Evolutionary conservation across 371 early-diverging fungal species (phyloP).

Genomic region (Circinella minor): DNA sequence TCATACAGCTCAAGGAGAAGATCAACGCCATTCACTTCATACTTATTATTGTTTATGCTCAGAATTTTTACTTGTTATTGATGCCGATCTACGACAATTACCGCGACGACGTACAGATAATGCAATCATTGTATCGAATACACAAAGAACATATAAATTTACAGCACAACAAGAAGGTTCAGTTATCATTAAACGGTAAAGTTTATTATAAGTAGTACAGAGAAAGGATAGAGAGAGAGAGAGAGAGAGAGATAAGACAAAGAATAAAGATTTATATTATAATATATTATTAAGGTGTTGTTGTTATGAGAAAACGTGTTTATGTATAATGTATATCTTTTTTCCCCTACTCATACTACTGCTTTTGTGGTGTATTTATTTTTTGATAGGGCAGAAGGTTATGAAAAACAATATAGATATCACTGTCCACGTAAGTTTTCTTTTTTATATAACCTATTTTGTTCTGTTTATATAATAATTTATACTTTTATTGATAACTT

Average conservation of each 20-base stretch:
- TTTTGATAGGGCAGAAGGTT: conserved; percentile 47
- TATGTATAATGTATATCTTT: too few relatives aligned
- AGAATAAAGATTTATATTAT: too few relatives aligned
- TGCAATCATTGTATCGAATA: conserved; percentile 65
- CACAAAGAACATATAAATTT: conserved; percentile 63
- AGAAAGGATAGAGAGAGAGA: too few relatives aligned
- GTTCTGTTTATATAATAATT: neutral
- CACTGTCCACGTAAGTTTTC: conserved; percentile 56
- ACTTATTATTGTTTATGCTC: conserved; percentile 80
- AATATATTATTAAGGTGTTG: too few relatives aligned
- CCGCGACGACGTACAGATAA: conserved; percentile 70
- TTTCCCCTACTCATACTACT: too few relatives aligned
- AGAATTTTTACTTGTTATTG: conserved; percentile 74
- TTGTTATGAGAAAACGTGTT: too few relatives aligned
- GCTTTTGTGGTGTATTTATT: neutral
- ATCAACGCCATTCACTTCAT: conserved; percentile 50
- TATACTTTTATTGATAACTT: neutral
- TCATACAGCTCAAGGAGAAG: conserved; percentile 42
- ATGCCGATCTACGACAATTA: conserved; percentile 60
- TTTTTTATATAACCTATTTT: neutral
- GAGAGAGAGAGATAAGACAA: too few relatives aligned
- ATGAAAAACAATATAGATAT: conserved; percentile 67
- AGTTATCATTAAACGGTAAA: neutral
- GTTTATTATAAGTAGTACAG: neutral
- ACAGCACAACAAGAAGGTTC: conserved; percentile 50